Percentiles rank a stretch among this genome's conserved stretches.
phyloP scores from a whole-genome alignment of 2,329 filamentous ascomycete genomes.

The Talaromyces pinophilus region DNA sequence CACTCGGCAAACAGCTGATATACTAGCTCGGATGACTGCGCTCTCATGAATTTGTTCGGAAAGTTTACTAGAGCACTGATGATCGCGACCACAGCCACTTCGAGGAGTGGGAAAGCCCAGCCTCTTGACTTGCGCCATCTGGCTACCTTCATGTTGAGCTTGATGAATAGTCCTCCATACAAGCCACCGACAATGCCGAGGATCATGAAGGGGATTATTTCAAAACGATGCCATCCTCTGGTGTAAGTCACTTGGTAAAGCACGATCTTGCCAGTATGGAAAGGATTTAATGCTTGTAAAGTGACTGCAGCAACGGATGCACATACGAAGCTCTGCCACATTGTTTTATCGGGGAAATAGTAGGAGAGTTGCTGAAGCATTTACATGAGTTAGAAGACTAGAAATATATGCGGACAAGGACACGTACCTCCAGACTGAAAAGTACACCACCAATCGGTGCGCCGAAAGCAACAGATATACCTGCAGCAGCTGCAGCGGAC shows the following conservation, averaged over 20 bases:
- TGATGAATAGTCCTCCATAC: constrained; percentile 93
- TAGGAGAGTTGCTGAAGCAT: constrained; percentile 77
- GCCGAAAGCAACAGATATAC: constrained; percentile 91
- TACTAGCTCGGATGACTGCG: constrained; percentile 87
- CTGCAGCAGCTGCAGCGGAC: constrained; percentile 86
- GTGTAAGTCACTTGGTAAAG: constrained; percentile 95
- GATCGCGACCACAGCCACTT: constrained; percentile 77
- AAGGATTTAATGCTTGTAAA: constrained; percentile 89
- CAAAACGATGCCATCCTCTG: constrained; percentile 89
- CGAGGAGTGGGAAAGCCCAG: constrained; percentile 71
- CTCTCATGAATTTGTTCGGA: constrained; percentile 93
- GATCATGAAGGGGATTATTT: constrained; percentile 82
- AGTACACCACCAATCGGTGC: constrained; percentile 91
- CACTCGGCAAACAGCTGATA: constrained; percentile 92
- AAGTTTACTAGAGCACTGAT: constrained; percentile 90
- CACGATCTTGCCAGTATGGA: constrained; percentile 91
- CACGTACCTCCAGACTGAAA: constrained; percentile 80
- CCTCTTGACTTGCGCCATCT: constrained; percentile 72
- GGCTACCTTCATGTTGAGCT: constrained; percentile 84
- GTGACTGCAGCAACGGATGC: constrained; percentile 98
- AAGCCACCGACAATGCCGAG: constrained; percentile 89
- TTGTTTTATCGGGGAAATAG: constrained; percentile 98
- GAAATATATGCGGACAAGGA: background rate
- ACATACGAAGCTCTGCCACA: constrained; percentile 99
- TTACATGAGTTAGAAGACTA: background rate